Evolutionary conservation across 805 yeast genomes (phyloP).

Genomic region (Candida vartiovaarae): DNA sequence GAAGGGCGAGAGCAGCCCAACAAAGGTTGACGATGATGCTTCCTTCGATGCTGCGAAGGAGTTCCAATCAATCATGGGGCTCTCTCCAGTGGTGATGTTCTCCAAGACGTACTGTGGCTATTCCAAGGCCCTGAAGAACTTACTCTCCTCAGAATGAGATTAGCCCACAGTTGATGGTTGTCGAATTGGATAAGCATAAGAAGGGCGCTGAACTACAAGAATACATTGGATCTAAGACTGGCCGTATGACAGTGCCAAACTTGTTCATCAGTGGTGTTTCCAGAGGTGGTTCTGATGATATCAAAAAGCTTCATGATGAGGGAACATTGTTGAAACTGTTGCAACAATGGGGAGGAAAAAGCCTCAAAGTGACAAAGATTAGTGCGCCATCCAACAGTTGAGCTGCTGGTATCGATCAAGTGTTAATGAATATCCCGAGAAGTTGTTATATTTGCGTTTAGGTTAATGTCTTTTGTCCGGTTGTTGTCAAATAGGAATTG

Average conservation of each 20-base stretch:
- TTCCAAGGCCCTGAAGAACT: conserved; percentile 61
- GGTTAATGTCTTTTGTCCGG: background rate
- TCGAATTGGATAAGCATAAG: conserved; percentile 77
- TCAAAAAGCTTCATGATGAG: conserved; percentile 50
- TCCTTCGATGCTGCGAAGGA: conserved; percentile 45
- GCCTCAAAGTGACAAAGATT: conserved; percentile 39
- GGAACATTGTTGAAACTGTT: conserved; percentile 47
- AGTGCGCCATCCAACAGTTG: conserved; percentile 49
- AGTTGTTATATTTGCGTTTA: background rate
- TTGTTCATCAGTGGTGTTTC: conserved; percentile 66
- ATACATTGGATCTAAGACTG: conserved; percentile 60
- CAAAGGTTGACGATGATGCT: background rate
- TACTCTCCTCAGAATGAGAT: conserved; percentile 58
- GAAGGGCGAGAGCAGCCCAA: background rate
- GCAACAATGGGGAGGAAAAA: conserved; percentile 56
- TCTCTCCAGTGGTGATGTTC: conserved; percentile 61
- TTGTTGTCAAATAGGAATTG: too few species aligned
- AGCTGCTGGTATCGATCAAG: background rate
- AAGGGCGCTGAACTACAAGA: conserved; percentile 72
- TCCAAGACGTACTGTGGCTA: conserved; percentile 62
- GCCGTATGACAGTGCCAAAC: conserved; percentile 88
- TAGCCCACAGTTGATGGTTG: conserved; percentile 62
- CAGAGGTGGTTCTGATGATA: conserved; percentile 87
- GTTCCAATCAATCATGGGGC: conserved; percentile 46
- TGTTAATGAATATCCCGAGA: too few species aligned